Evolutionary conservation across 2,329 filamentous ascomycete genomes (phyloP), one percentile per base, ranked within the genome.

Genomic region (Metarhizium anisopliae): DNA sequence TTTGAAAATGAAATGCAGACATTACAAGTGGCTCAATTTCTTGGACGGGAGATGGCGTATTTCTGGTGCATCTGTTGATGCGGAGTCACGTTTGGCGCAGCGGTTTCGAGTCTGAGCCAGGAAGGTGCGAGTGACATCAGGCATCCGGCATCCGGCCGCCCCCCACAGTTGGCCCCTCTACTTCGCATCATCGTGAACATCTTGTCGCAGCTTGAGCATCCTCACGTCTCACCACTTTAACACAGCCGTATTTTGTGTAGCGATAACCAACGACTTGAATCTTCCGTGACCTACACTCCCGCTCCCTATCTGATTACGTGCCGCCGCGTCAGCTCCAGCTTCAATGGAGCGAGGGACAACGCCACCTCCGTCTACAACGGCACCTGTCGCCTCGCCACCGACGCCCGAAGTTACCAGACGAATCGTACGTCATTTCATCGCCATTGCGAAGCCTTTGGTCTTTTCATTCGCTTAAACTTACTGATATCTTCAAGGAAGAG

Each of bases 401-500:
- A 82, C 80, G 0, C 79, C 81, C 5, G 80, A 80, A 59, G 74
- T 77, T 11, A 78, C 75, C 18, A 73, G 78, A 59, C 75, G 79
- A 62, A 82, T 83, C 56, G 81, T 83, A 65, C 64, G 78, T 64
- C 5, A 3, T 49, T 7, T 20, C 6, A 45, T 2, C 11, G n/a
- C 40, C 7, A 20, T 42, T 2, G 6, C 52, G 18, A 3, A 30
- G 6, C 30, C 29, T 53, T 25, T 45, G 0, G 29, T 14, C 38
- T 13, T 40, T 5, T 40, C 32, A 25, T 35, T 35, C 32, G 32
- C 32, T 40, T 11, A 40, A 36, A 40, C 4, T 18, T 38, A 36
- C 63, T 66, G 49, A 64, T 58, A 52, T 1, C 14, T 6, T 49
- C 3, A 57, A 94, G 89, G 93, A 96, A 82, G 85, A 93, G 69